A percentile compares a stretch with the other conserved stretches of the same genome.
Conservation (phyloP, 345 rosid genomes). For the Acer negundo region DNA sequence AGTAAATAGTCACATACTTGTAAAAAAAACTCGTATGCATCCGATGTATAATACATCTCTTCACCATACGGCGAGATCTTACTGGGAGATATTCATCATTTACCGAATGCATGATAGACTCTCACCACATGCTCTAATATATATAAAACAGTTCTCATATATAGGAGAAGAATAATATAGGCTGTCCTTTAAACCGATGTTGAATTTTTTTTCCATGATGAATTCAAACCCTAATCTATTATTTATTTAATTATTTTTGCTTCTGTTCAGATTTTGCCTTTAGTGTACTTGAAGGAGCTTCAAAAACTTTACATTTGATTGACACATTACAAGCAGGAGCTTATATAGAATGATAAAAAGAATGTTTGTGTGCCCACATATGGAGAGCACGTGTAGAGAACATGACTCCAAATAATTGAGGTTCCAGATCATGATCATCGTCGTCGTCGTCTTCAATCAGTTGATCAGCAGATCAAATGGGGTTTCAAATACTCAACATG, state of each 20-base stretch:
- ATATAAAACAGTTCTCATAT: too few relatives aligned
- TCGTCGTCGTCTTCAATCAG: too few relatives aligned
- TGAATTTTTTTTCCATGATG: too few relatives aligned
- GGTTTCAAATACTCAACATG: conserved; percentile 3
- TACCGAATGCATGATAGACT: too few relatives aligned
- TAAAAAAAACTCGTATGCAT: too few relatives aligned
- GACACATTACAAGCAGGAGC: neutral
- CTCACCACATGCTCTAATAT: too few relatives aligned
- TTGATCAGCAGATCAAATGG: neutral
- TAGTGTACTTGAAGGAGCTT: conserved; percentile 7
- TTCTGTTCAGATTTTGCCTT: neutral
- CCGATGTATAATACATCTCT: too few relatives aligned
- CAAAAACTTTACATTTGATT: neutral
- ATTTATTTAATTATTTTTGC: neutral
- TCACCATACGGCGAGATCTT: too few relatives aligned
- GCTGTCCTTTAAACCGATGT: too few relatives aligned
- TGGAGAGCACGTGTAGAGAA: conserved; percentile 20
- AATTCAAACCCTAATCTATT: neutral
- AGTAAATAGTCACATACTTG: too few relatives aligned
- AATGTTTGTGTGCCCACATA: conserved; percentile 8
- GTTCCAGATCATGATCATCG: conserved; percentile 14
- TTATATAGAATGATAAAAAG: neutral
- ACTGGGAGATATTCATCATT: too few relatives aligned
- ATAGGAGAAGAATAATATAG: too few relatives aligned
- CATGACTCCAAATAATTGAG: conserved; percentile 21